Percentiles rank a stretch among this genome's conserved stretches.
phyloP scores from a whole-genome alignment of 306 rosid genomes.

The Aeschynomene evenia region DNA sequence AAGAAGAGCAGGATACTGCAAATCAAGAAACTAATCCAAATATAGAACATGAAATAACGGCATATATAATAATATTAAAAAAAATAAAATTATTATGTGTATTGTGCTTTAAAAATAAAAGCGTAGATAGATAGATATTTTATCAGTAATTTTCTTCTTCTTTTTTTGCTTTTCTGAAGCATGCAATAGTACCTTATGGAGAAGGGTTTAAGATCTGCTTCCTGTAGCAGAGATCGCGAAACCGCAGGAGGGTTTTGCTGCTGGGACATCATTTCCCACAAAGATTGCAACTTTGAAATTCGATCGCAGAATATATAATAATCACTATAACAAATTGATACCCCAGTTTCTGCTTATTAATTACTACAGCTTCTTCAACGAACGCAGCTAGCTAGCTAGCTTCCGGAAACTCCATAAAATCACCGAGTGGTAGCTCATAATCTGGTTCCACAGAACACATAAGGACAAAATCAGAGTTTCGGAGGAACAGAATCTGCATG shows the following conservation, averaged over 20 bases:
- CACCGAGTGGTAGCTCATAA: conserved; percentile 5
- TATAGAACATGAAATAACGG: conserved; percentile 38
- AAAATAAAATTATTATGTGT: not conserved
- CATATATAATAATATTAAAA: not conserved
- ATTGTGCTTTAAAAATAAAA: not conserved
- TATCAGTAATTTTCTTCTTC: not conserved
- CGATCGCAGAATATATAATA: conserved; percentile 1
- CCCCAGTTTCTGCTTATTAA: conserved; percentile 33
- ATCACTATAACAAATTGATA: not conserved
- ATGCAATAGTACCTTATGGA: conserved; percentile 44
- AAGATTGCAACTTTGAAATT: conserved; percentile 22
- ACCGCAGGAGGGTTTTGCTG: conserved; percentile 38
- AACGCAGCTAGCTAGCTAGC: no score
- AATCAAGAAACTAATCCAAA: conserved; percentile 7
- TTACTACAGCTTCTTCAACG: not conserved
- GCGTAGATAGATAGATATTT: not conserved
- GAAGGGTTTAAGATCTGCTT: conserved; percentile 44
- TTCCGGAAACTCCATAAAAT: conserved; percentile 39
- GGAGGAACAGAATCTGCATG: not conserved
- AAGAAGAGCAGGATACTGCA: not conserved
- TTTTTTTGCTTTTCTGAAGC: no score
- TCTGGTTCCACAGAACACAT: conserved; percentile 7
- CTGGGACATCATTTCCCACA: conserved; percentile 33
- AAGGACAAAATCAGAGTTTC: conserved; percentile 26
- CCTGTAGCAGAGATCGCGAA: conserved; percentile 40